phyloP scores from a whole-genome alignment of 116 monocot species.

The Posidonia oceanica region DNA sequence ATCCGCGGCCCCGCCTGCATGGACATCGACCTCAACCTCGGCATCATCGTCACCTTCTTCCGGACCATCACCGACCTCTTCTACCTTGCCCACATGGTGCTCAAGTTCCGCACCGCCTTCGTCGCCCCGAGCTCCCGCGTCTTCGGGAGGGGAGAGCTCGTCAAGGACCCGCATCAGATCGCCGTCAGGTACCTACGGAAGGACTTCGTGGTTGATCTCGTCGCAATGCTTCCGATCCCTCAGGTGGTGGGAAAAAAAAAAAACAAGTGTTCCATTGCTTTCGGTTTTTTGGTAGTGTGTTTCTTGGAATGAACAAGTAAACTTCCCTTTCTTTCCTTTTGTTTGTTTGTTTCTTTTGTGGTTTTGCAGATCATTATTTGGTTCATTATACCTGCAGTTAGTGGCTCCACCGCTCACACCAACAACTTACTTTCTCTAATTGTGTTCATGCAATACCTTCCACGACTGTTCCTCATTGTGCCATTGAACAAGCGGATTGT shows the following conservation, averaged over 20 bases:
- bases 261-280: neutral
- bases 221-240: constrained; percentile 76
- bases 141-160: constrained; percentile 86
- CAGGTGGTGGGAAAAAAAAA: constrained; percentile 26
- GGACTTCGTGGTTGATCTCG: constrained; percentile 66
- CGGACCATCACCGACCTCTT: constrained; percentile 76
- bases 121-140: constrained; percentile 89
- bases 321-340: neutral
- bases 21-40: constrained; percentile 37
- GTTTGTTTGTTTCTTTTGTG: neutral
- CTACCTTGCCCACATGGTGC: constrained; percentile 60
- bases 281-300: neutral
- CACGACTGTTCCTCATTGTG: constrained; percentile 68
- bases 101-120: constrained; percentile 88
- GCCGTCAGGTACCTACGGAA: constrained; percentile 49
- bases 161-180: constrained; percentile 59
- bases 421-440: constrained; percentile 73
- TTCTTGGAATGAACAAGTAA: neutral
- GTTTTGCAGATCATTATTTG: constrained; percentile 71
- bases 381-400: constrained; percentile 74
- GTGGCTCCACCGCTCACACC: constrained; percentile 40
- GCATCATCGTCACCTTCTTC: constrained; percentile 44
- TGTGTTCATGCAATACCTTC: constrained; percentile 79
- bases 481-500: constrained; percentile 66
- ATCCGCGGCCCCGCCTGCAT: constrained; percentile 69